phyloP scores from a whole-genome alignment of 2,329 filamentous ascomycete species.

The Apiospora sp. region DNA sequence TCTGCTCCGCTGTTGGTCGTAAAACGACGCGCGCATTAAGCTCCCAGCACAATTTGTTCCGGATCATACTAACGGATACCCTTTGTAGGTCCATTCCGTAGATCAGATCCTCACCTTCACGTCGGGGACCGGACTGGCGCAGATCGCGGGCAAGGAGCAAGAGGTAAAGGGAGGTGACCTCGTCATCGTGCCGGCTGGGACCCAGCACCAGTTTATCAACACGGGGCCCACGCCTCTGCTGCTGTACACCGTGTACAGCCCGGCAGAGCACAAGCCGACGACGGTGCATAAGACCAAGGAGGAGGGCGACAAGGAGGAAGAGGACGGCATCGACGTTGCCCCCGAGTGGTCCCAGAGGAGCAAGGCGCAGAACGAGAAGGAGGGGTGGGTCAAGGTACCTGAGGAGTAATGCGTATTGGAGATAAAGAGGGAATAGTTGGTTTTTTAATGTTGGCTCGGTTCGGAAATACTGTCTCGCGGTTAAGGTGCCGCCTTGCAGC shows the following conservation, averaged over 20 bases:
- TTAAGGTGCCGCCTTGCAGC: too few relatives aligned
- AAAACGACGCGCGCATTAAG: too few relatives aligned
- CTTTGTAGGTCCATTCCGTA: constrained; percentile 59
- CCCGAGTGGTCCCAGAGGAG: constrained; percentile 65
- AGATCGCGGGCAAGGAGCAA: constrained; percentile 65
- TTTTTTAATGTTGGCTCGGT: too few relatives aligned
- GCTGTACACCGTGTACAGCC: constrained; percentile 69
- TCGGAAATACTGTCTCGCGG: too few relatives aligned
- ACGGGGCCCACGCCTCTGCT: constrained; percentile 65
- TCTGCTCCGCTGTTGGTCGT: not conserved
- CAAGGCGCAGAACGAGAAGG: constrained; percentile 65
- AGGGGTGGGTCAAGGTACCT: constrained; percentile 57
- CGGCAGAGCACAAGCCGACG: constrained; percentile 66
- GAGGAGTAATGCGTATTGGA: constrained; percentile 20
- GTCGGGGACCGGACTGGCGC: constrained; percentile 63
- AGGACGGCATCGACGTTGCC: constrained; percentile 66
- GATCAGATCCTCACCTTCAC: constrained; percentile 73
- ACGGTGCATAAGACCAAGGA: constrained; percentile 70
- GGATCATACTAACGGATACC: constrained; percentile 31
- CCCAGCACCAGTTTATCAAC: constrained; percentile 72
- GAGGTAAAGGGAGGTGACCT: constrained; percentile 48
- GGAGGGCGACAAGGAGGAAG: constrained; percentile 68
- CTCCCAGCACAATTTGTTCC: too few relatives aligned
- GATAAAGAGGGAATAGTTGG: too few relatives aligned
- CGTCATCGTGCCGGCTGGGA: constrained; percentile 66